Evolutionary conservation across 176 grass and related monocot species (phyloP).

Genomic region (Elymus sibiricus): DNA sequence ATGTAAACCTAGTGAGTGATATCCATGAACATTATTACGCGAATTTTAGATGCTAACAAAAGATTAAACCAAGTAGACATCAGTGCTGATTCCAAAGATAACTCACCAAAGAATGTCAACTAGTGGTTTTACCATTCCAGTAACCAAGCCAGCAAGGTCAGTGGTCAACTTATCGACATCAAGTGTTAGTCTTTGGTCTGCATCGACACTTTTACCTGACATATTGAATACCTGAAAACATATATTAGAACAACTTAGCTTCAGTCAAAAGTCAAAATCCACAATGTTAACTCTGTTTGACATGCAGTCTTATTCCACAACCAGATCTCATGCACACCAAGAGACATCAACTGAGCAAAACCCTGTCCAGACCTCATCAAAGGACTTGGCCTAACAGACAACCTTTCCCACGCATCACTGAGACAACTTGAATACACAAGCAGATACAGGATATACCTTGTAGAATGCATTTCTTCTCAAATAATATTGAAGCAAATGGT

Average conservation of each 20-base stretch:
- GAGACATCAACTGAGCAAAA: slow-evolving; percentile 18
- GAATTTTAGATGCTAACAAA: slow-evolving; percentile 11
- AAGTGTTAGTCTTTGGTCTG: slow-evolving; percentile 91
- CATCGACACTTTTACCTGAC: slow-evolving; percentile 82
- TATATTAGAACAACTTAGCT: slow-evolving; percentile 22
- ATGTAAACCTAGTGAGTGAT: slow-evolving; percentile 85
- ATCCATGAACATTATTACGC: slow-evolving; percentile 17
- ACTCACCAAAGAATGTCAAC: slow-evolving; percentile 97
- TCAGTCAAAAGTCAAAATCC: slow-evolving; percentile 2
- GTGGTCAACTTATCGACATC: slow-evolving; percentile 96
- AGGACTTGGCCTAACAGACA: background rate
- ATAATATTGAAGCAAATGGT: slow-evolving; percentile 88
- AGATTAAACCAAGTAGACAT: slow-evolving; percentile 10
- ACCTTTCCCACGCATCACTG: background rate
- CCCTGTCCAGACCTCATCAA: slow-evolving; percentile 9
- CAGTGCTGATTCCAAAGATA: slow-evolving; percentile 13
- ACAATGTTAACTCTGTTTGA: slow-evolving; percentile 1
- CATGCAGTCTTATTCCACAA: slow-evolving; percentile 19
- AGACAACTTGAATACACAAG: background rate
- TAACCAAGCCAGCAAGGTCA: slow-evolving; percentile 94
- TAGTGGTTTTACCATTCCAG: slow-evolving; percentile 95
- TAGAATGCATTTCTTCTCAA: slow-evolving; percentile 97
- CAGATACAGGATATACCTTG: slow-evolving; percentile 54
- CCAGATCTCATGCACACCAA: background rate
- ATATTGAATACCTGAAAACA: slow-evolving; percentile 84